Percentiles rank a stretch among this genome's conserved stretches.
These are phyloP conservation scores for Danielia reshetovae DNA, from an alignment of 805 yeast species.

Conservation along the genomic window DNA sequence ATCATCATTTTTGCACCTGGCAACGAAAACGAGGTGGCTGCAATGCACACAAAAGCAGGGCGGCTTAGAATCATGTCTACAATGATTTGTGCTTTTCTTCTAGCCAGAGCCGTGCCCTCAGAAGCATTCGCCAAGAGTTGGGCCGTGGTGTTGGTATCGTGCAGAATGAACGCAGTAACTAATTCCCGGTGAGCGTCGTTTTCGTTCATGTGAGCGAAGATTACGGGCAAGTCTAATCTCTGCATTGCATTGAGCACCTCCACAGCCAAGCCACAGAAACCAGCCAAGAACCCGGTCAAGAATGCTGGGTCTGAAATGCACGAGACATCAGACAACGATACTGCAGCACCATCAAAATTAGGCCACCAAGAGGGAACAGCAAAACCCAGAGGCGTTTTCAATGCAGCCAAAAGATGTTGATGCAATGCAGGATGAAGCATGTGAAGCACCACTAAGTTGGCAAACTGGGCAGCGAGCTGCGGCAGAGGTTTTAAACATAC, in stretches of 20 bases:
- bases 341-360: not conserved
- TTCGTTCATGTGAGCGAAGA: too few relatives aligned
- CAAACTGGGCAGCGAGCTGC: constrained; percentile 3
- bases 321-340: not conserved
- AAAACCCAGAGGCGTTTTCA: constrained; percentile 1
- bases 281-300: not conserved
- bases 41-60: constrained; percentile 5
- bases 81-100: constrained; percentile 6
- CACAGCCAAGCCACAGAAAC: not conserved
- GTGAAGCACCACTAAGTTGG: constrained; percentile 7
- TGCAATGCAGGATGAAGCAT: constrained; percentile 5
- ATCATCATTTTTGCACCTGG: constrained; percentile 10
- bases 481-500: constrained; percentile 2
- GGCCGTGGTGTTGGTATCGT: constrained; percentile 1
- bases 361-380: constrained; percentile 14
- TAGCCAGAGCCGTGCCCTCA: constrained; percentile 3
- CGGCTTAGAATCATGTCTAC: constrained; percentile 7
- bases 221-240: too few relatives aligned
- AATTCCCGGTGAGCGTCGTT: constrained; percentile 9
- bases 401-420: constrained; percentile 2
- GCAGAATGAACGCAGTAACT: constrained; percentile 7
- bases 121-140: not conserved
- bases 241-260: not conserved
- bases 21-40: constrained; percentile 4
- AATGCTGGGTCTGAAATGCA: too few relatives aligned